phyloP scores from a whole-genome alignment of 1,284 basidiomycete species.

The Melampsora abietis-canadensis region DNA sequence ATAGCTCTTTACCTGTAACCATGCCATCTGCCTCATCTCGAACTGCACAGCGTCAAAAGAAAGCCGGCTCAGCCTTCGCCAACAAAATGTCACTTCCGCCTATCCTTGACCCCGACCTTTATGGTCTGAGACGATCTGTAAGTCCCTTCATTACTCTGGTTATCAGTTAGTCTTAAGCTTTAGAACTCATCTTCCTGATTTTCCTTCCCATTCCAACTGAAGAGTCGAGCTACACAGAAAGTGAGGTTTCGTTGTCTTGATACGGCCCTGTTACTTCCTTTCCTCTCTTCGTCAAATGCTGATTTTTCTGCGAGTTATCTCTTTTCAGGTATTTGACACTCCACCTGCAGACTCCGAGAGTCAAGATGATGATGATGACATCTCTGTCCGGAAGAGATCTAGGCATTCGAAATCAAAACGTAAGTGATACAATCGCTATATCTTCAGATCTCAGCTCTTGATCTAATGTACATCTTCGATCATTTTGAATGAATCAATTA shows the following conservation, averaged over 20 bases:
- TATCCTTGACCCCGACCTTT: conserved; percentile 37
- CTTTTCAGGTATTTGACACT: neutral
- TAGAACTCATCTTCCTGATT: neutral
- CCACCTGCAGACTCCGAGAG: conserved; percentile 2
- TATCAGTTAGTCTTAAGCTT: neutral
- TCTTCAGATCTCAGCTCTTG: neutral
- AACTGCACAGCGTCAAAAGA: conserved; percentile 9
- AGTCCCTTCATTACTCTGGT: neutral
- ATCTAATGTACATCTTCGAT: neutral
- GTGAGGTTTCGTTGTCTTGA: conserved; percentile 5
- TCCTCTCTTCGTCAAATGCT: neutral
- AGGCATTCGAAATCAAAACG: conserved; percentile 11
- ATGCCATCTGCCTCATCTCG: conserved; percentile 5
- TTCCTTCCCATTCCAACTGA: neutral
- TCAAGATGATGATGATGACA: conserved; percentile 2
- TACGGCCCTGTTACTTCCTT: neutral
- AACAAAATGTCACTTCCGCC: conserved; percentile 18
- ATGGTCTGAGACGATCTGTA: conserved; percentile 42
- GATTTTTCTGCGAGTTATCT: neutral
- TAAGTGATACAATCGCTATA: neutral
- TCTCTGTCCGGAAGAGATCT: neutral
- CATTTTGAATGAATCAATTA: neutral
- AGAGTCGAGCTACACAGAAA: conserved; percentile 42
- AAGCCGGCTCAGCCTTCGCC: neutral
- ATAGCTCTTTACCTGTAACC: conserved; percentile 27